Evolutionary conservation across 352 stramenopile species (phyloP).

Genomic region (Phytopythium kandeliae): DNA sequence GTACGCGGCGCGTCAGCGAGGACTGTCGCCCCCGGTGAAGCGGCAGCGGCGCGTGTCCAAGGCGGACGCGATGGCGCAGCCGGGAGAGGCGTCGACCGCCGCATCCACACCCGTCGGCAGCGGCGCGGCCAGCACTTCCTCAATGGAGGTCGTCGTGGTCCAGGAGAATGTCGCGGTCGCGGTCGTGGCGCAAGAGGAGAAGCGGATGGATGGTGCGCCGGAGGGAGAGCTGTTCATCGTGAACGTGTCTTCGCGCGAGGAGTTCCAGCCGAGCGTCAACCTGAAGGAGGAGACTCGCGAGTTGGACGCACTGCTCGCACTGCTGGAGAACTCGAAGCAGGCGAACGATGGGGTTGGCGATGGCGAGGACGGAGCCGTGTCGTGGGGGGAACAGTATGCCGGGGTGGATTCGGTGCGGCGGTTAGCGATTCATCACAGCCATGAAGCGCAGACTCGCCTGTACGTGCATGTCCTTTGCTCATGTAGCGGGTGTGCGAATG

Average conservation of each 20-base stretch:
- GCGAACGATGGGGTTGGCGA: background rate
- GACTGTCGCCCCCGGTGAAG: constrained; percentile 5
- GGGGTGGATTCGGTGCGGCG: constrained; percentile 39
- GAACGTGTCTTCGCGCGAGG: constrained; percentile 33
- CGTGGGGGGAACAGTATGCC: constrained; percentile 35
- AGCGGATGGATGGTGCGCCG: constrained; percentile 36
- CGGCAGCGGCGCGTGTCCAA: constrained; percentile 1
- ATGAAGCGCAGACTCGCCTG: constrained; percentile 22
- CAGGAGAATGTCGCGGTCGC: constrained; percentile 7
- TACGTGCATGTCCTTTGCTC: constrained; percentile 6
- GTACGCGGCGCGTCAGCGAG: constrained; percentile 3
- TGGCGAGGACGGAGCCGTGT: constrained; percentile 13
- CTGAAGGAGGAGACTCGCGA: constrained; percentile 19
- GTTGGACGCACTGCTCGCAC: constrained; percentile 26
- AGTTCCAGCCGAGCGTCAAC: constrained; percentile 35
- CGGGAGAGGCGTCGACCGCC: background rate
- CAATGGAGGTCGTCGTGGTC: background rate
- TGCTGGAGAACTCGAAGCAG: background rate
- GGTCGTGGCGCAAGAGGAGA: constrained; percentile 22
- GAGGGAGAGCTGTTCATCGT: constrained; percentile 59
- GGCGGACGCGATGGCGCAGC: background rate
- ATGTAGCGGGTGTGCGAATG: constrained; percentile 1
- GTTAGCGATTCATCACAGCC: constrained; percentile 29
- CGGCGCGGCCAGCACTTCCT: background rate
- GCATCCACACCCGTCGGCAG: constrained; percentile 4